Conservation (phyloP, 2,329 filamentous ascomycete genomes). For the Ciborinia camelliae region DNA sequence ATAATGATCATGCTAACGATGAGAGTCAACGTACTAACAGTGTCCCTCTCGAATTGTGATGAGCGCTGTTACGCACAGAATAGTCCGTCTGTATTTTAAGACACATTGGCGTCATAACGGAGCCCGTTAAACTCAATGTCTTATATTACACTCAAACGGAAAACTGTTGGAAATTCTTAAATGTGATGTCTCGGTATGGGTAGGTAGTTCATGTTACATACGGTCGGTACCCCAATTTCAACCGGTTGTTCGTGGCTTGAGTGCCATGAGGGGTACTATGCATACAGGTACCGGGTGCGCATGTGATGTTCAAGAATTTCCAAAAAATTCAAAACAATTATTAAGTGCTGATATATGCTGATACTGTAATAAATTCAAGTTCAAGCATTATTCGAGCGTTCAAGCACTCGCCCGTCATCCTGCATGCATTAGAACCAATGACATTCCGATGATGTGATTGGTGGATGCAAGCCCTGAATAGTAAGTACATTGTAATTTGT, state of each 20-base stretch:
- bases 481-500: too few species aligned
- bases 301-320: background rate
- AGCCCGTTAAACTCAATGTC: background rate
- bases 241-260: constrained; percentile 1
- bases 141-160: background rate
- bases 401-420: constrained; percentile 9
- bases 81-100: background rate
- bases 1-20: background rate
- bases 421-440: background rate
- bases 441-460: constrained; percentile 1
- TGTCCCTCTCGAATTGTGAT: constrained; percentile 11
- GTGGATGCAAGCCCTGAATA: background rate
- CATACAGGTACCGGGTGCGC: too few species aligned
- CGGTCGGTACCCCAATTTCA: background rate
- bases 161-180: background rate
- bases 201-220: too few species aligned
- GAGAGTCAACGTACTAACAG: background rate
- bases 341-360: background rate
- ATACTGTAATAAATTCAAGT: background rate
- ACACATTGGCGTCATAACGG: constrained; percentile 3
- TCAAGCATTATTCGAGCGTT: constrained; percentile 1
- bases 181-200: background rate
- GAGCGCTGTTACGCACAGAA: background rate
- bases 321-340: background rate
- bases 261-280: background rate